phyloP scores from a whole-genome alignment of 768 basidiomycete species.

The Termitomyces titanicus region DNA sequence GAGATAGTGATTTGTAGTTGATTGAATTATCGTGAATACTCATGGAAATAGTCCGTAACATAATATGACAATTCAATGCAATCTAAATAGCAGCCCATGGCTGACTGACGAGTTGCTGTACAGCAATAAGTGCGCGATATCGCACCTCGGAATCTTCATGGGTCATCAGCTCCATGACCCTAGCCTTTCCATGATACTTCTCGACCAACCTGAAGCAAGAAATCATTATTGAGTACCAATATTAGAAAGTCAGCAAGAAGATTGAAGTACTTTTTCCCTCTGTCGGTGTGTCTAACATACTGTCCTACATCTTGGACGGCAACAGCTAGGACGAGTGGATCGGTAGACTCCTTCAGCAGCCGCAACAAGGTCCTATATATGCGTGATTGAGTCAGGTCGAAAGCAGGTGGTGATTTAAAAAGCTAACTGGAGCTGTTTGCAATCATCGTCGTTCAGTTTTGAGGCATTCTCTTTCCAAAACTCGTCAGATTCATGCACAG shows the following conservation, averaged over 20 bases:
- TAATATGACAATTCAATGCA: neutral
- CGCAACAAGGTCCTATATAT: conserved; percentile 65
- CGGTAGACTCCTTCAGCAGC: conserved; percentile 64
- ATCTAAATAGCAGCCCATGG: conserved; percentile 63
- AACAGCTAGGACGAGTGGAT: conserved; percentile 82
- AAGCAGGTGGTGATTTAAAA: neutral
- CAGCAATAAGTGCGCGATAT: conserved; percentile 87
- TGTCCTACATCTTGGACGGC: conserved; percentile 92
- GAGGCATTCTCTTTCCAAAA: conserved; percentile 97
- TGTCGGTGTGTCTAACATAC: conserved; percentile 88
- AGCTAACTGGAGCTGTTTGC: conserved; percentile 77
- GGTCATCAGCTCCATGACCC: conserved; percentile 91
- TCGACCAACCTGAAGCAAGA: conserved; percentile 56
- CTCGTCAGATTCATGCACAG: conserved; percentile 92
- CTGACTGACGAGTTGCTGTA: conserved; percentile 89
- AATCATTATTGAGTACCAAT: conserved; percentile 4
- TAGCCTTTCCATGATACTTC: conserved; percentile 81
- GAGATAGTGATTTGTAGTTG: too few species aligned
- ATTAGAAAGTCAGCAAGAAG: neutral
- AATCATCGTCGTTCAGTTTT: conserved; percentile 81
- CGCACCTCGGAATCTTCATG: conserved; percentile 86
- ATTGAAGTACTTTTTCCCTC: conserved; percentile 75
- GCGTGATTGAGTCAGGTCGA: neutral
- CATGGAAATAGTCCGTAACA: conserved; percentile 1
- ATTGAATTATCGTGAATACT: neutral